Conservation (phyloP, 345 rosid genomes). For the Bruguiera sexangula region DNA sequence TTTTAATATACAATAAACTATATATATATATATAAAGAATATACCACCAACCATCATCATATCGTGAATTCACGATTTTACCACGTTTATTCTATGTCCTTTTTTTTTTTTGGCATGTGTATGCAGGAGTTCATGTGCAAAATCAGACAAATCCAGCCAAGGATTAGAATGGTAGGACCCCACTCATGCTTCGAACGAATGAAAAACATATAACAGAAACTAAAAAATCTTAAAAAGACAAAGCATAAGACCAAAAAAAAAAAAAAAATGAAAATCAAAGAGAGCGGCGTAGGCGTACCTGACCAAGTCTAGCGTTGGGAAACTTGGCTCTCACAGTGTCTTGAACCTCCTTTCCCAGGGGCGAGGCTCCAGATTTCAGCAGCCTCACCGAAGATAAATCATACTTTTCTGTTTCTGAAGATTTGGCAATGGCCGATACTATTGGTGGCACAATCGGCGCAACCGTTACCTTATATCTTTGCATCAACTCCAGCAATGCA, state of each 20-base stretch:
- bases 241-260: not conserved
- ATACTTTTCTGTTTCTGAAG: constrained; percentile 54
- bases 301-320: constrained; percentile 80
- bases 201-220: too few species aligned
- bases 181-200: too few species aligned
- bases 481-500: constrained; percentile 47
- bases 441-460: constrained; percentile 84
- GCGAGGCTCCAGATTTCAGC: constrained; percentile 85
- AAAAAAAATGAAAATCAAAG: not conserved
- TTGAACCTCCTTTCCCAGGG: constrained; percentile 88
- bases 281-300: constrained; percentile 39
- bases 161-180: too few species aligned
- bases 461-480: constrained; percentile 61
- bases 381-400: constrained; percentile 66
- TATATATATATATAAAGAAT: too few species aligned
- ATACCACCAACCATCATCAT: too few species aligned
- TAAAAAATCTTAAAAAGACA: not conserved
- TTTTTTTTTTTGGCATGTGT: too few species aligned
- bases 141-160: too few species aligned
- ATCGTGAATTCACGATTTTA: too few species aligned
- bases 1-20: too few species aligned
- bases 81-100: too few species aligned
- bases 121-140: too few species aligned
- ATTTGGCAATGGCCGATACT: constrained; percentile 69
- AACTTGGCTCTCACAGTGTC: constrained; percentile 66